Base-by-base conservation (phyloP, 176 grass and related monocot species). In the Oropetium thomaeum region DNA sequence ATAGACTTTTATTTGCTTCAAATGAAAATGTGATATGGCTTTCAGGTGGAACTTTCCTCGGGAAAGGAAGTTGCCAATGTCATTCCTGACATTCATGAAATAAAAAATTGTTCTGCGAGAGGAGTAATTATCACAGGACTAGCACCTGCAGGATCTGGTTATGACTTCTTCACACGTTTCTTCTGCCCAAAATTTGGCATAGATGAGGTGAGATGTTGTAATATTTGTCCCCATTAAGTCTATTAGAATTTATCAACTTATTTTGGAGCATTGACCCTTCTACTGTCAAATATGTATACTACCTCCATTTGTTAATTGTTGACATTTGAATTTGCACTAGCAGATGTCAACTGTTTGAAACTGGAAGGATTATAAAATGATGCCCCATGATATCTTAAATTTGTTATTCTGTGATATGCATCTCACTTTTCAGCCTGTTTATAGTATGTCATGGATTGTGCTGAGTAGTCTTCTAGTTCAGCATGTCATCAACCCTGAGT, bases 41-140 rank as follows among this genome's bases (percentile, higher is more conserved):
- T 90, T 29, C 79, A 97, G 93, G 76, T 93, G 11, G 91, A 93
- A 25, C 78, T 93, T 73, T 45, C 78, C 47, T 93, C 84, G 54
- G 74, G 62, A 43, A 85, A 87, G 62, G 87, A 93, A 60, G 77
- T 90, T 22, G 62, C 47, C 2, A 67, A 87, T 47, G 27, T 93
- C 54, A 35, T 19, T 49, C 91, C 91, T 35, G 82, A 93, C 32
- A 59, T 90, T 74, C 43, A 32, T 10, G 87, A 93, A 73, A 53
- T 93, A 15, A 52, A 75, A 39, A 62, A 87, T 15, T 90, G 73
- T 67, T 62, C 84, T 8, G 84, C 73, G 1, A 71, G 69, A 82
- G 84, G 81, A 33, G 20, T 90, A 48, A 62, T 79, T 43, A 11
- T 90, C 39, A 90, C 91, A 17, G 87, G 84, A 28, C 42, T 65